phyloP scores from a whole-genome alignment of 305 asterid species.

The Solanum hybrid region DNA sequence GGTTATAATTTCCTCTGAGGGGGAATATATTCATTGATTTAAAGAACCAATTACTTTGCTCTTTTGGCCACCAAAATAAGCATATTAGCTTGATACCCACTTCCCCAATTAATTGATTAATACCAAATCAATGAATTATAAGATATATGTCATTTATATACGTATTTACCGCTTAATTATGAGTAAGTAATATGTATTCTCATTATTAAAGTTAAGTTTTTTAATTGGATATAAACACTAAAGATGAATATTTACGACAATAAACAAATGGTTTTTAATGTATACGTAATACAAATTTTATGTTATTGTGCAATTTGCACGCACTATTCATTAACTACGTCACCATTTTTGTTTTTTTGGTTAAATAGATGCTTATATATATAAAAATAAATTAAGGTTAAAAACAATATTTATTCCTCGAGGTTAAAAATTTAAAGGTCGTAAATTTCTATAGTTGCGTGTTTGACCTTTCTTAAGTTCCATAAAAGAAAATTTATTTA shows the following conservation, averaged over 20 bases:
- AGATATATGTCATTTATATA: background rate
- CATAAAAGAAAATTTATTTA: background rate
- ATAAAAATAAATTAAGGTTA: background rate
- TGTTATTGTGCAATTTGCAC: background rate
- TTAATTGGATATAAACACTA: background rate
- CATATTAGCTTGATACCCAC: background rate
- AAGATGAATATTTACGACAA: background rate
- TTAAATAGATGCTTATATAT: background rate
- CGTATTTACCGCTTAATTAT: background rate
- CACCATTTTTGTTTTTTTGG: background rate
- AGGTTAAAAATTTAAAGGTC: background rate
- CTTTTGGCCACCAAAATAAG: background rate
- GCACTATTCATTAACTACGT: background rate
- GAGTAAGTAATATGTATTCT: background rate
- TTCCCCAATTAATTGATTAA: background rate
- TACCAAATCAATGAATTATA: background rate
- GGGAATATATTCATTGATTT: background rate
- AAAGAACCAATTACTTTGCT: background rate
- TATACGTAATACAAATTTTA: background rate
- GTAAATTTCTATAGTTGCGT: background rate
- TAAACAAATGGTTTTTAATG: background rate
- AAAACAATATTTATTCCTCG: background rate
- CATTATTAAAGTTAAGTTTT: background rate
- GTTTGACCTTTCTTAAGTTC: background rate
- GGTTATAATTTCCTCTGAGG: background rate